Evolutionary conservation across 495 filamentous ascomycete genomes (phyloP).

Genomic region (Penicillium robsamsonii): DNA sequence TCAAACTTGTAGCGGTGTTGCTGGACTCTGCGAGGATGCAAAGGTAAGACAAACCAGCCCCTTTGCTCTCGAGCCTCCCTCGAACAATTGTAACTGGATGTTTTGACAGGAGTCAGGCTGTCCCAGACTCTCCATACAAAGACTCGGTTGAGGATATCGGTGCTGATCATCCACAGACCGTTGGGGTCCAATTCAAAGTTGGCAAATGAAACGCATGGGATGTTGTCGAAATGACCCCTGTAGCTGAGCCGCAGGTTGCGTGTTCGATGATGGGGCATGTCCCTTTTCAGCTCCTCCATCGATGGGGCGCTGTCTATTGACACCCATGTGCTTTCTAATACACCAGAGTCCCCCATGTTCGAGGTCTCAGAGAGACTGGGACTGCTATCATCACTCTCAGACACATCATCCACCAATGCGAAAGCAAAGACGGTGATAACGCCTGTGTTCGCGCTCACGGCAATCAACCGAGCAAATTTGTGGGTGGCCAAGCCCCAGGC

Average conservation of each 20-base stretch:
- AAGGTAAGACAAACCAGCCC: constrained; percentile 51
- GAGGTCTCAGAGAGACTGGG: constrained; percentile 17
- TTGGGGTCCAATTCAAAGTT: constrained; percentile 59
- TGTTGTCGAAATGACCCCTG: constrained; percentile 57
- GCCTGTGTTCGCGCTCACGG: constrained; percentile 71
- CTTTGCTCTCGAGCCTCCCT: constrained; percentile 16
- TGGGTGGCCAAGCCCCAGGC: constrained; percentile 93
- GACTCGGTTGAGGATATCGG: constrained; percentile 66
- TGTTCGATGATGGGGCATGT: constrained; percentile 36
- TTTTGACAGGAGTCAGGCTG: constrained; percentile 27
- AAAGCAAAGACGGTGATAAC: constrained; percentile 72
- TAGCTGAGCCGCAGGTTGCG: constrained; percentile 44
- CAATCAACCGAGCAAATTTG: constrained; percentile 71
- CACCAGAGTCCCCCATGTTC: constrained; percentile 22
- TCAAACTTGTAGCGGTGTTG: constrained; percentile 30
- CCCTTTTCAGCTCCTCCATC: constrained; percentile 27
- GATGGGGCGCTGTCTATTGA: constrained; percentile 28
- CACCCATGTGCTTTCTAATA: constrained; percentile 39
- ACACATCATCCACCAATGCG: constrained; percentile 50
- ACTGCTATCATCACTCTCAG: constrained; percentile 17
- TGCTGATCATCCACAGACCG: constrained; percentile 69
- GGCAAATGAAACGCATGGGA: constrained; percentile 74
- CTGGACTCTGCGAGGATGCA: constrained; percentile 50
- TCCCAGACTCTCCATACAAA: constrained; percentile 68
- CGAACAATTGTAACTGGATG: constrained; percentile 31